Percentiles rank a stretch among this genome's conserved stretches.
phyloP scores from a whole-genome alignment of 2,329 filamentous ascomycete genomes.

The Nothopassalora personata region DNA sequence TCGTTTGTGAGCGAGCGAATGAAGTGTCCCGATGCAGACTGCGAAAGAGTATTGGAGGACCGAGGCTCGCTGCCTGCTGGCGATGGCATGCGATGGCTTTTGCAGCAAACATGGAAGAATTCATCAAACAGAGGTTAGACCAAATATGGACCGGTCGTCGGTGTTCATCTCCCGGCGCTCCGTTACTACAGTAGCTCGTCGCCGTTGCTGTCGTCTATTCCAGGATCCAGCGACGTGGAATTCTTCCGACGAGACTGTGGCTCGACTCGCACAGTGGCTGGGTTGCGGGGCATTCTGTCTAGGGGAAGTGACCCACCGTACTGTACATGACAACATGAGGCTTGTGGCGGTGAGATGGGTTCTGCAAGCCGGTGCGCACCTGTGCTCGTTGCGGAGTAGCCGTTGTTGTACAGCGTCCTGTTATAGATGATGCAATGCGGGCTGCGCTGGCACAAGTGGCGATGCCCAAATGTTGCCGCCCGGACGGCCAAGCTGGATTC shows the following conservation, averaged over 20 bases:
- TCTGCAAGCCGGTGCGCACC: background rate
- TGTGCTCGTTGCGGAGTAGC: background rate
- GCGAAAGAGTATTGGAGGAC: background rate
- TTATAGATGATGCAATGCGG: background rate
- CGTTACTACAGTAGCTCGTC: background rate
- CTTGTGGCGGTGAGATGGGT: background rate
- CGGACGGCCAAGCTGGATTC: no score
- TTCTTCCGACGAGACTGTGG: no score
- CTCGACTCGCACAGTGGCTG: no score
- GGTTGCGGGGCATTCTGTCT: background rate
- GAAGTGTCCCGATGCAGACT: background rate
- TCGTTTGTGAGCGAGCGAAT: background rate
- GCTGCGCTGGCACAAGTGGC: background rate
- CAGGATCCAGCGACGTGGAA: background rate
- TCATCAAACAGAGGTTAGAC: background rate
- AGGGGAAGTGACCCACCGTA: no score
- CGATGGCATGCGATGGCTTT: background rate
- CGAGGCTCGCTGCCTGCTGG: background rate
- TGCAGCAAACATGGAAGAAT: background rate
- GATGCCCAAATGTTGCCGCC: no score
- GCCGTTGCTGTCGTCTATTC: background rate
- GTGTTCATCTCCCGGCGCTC: background rate
- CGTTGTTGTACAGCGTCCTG: background rate
- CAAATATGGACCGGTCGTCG: background rate
- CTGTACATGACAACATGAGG: no score